phyloP scores from a whole-genome alignment of 2,329 filamentous ascomycete species.

The Neofusicoccum parvum region DNA sequence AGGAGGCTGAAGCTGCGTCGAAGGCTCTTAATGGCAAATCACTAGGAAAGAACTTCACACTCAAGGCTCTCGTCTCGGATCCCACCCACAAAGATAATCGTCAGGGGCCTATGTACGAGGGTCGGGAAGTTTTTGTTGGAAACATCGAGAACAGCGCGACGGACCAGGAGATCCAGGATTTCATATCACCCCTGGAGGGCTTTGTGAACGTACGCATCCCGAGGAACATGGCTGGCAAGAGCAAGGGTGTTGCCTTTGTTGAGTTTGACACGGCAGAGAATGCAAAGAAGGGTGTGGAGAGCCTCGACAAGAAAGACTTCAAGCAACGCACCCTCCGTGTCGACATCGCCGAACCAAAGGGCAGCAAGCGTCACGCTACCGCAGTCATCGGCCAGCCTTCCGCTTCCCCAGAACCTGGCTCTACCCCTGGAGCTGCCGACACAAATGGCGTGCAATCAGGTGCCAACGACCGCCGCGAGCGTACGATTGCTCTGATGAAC shows the following conservation, averaged over 20 bases:
- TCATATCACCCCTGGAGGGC: constrained; percentile 64
- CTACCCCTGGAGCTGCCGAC: constrained; percentile 23
- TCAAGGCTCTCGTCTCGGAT: constrained; percentile 82
- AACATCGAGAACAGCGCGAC: constrained; percentile 82
- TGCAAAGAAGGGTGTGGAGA: constrained; percentile 36
- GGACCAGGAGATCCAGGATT: constrained; percentile 68
- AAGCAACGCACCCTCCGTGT: constrained; percentile 38
- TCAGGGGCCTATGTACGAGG: constrained; percentile 79
- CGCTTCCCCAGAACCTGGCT: constrained; percentile 25
- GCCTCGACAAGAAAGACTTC: constrained; percentile 37
- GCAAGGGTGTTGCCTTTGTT: constrained; percentile 79
- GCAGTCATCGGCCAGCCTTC: constrained; percentile 59
- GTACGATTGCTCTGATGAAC: constrained; percentile 80
- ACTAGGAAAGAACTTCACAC: constrained; percentile 67
- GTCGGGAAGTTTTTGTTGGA: constrained; percentile 81
- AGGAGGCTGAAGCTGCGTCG: constrained; percentile 56
- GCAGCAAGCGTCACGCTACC: constrained; percentile 67
- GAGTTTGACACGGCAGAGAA: constrained; percentile 64
- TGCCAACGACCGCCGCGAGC: constrained; percentile 46
- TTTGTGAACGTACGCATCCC: constrained; percentile 74
- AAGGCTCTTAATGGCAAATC: constrained; percentile 68
- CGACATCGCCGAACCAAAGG: constrained; percentile 60
- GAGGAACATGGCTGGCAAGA: constrained; percentile 66
- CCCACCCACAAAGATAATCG: constrained; percentile 77
- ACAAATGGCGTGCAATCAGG: constrained; percentile 34